phyloP scores from a whole-genome alignment of 78 protist genomes.

The Guillardia theta region DNA sequence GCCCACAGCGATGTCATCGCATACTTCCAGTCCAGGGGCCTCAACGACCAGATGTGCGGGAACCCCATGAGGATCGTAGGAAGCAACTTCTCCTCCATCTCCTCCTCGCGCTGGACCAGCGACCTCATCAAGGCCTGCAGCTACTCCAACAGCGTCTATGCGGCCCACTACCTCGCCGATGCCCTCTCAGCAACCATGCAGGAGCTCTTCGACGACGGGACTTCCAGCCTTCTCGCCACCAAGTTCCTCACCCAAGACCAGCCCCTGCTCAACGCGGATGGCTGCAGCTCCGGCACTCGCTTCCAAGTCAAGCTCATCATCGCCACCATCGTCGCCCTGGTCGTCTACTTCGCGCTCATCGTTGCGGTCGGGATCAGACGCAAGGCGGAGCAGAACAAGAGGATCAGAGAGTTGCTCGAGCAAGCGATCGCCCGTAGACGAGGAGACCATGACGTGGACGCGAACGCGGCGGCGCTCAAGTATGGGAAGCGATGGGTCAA shows the following conservation, averaged over 20 bases:
- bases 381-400: no score
- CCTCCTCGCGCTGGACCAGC: background rate
- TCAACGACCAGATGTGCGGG: background rate
- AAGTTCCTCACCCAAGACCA: background rate
- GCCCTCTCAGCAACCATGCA: background rate
- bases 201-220: background rate
- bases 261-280: background rate
- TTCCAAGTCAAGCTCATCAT: no score
- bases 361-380: no score
- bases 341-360: no score
- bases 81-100: background rate
- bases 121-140: background rate
- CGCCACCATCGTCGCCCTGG: no score
- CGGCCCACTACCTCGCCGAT: background rate
- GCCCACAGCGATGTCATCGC: background rate
- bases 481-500: no score
- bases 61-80: background rate
- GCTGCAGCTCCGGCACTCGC: background rate
- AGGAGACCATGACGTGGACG: no score
- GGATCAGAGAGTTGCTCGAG: no score
- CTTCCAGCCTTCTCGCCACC: no score
- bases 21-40: background rate
- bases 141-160: background rate
- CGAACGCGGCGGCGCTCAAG: no score
- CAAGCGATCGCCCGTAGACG: no score